Base-by-base conservation (phyloP, 306 rosid species). In the Amphicarpaea edgeworthii region DNA sequence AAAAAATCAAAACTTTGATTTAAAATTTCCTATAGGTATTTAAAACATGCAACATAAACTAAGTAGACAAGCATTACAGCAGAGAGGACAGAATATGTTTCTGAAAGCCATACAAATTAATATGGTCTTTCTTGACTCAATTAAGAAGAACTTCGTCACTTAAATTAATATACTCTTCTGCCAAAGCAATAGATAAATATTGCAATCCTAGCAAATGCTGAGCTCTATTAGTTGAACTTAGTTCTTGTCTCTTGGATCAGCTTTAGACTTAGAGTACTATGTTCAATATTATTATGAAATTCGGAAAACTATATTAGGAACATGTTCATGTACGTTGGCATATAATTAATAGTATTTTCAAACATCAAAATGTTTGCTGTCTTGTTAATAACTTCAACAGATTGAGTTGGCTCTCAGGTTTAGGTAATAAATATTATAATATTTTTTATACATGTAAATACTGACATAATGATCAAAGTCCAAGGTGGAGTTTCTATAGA, bases 221-320 rank as follows among this genome's bases (percentile, higher is more conserved):
- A 38, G 23, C 54, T 76, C 40, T 49, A 63, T 49, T 63, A 62
- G 40, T 19, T 64, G 53, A 76, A 64, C 26, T 0, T 59, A 11
- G 69, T 26, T 57, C 54, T 72, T 73, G 57, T 45, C 20, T 71
- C 41, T 23, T 72, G n/a, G 76, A 74, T 60, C 47, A 32, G 19
- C 60, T 53, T 37, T 12, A 7, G 17, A 62, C 61, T 60, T n/a
- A n/a, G n/a, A n/a, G n/a, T n/a, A n/a, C n/a, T n/a, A n/a, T n/a
- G 30, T 60, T 17, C 57, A 17, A 16, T 5, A 17, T 8, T 73
- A 45, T 15, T 28, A 59, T 28, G 23, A 71, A 6, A 17, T 15
- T 59, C 11, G 2, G 26, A 38, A 38, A 54, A 28, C 46, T 73
- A 24, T 14, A 24, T 14, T 21, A 59, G 71, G 61, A 30, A 15